phyloP scores from a whole-genome alignment of 208 protist genomes.

The Crithidia expoeki region DNA sequence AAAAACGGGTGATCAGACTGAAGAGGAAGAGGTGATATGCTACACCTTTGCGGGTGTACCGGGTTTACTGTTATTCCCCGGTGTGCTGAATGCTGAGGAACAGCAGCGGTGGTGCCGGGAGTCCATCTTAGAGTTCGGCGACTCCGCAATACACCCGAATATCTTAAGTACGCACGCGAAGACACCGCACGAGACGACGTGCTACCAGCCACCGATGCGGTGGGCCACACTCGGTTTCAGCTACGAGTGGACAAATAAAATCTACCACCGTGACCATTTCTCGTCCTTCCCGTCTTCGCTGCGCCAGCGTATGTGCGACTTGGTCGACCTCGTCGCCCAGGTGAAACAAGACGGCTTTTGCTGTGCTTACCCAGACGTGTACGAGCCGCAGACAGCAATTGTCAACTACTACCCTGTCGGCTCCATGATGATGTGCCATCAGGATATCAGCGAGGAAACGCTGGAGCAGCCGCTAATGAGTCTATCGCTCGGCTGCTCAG shows the following conservation, averaged over 20 bases:
- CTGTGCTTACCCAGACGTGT: constrained; percentile 35
- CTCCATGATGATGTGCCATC: constrained; percentile 90
- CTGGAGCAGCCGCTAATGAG: constrained; percentile 80
- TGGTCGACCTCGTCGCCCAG: constrained; percentile 42
- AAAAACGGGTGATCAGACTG: neutral
- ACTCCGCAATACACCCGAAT: constrained; percentile 70
- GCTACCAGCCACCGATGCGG: constrained; percentile 86
- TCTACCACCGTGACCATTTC: constrained; percentile 61
- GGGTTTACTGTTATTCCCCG: constrained; percentile 71
- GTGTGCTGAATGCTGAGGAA: constrained; percentile 47
- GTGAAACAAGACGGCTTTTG: constrained; percentile 46
- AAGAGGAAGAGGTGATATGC: constrained; percentile 38
- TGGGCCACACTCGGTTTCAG: constrained; percentile 90
- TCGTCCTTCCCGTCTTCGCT: constrained; percentile 61
- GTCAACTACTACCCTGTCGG: constrained; percentile 92
- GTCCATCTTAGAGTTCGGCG: constrained; percentile 62
- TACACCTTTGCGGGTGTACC: constrained; percentile 79
- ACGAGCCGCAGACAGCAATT: constrained; percentile 87
- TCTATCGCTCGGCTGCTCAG: constrained; percentile 79
- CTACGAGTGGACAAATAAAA: constrained; percentile 88
- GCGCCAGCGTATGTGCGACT: constrained; percentile 43
- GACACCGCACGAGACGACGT: constrained; percentile 47
- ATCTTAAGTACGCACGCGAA: constrained; percentile 85
- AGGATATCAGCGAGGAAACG: constrained; percentile 85
- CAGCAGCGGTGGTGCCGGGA: constrained; percentile 63